Percentiles rank a stretch among this genome's conserved stretches.
These are phyloP conservation scores for Neurospora tetraspora DNA, from an alignment of 495 filamentous ascomycete species.

Conservation along the genomic window DNA sequence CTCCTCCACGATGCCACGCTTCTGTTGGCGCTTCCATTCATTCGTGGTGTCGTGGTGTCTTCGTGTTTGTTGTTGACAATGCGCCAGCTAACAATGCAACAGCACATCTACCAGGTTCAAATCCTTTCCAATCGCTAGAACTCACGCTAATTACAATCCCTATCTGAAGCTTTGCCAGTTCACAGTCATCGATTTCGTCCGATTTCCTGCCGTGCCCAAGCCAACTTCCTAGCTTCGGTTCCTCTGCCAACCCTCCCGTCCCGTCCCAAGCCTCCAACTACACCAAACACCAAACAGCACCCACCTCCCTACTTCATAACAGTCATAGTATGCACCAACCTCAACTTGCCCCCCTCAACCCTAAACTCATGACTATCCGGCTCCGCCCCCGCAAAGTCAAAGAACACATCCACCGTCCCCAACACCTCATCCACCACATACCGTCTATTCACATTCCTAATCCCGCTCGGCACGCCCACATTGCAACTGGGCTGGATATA, in stretches of 20 bases:
- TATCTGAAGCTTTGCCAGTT: not conserved
- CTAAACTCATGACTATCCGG: conserved; percentile 29
- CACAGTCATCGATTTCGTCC: not conserved
- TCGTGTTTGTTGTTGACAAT: not conserved
- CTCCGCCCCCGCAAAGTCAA: conserved; percentile 22
- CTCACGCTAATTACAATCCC: not conserved
- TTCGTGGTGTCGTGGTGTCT: not conserved
- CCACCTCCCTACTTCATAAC: not conserved
- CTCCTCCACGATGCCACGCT: not conserved
- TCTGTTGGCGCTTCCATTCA: not conserved
- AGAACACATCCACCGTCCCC: conserved; percentile 33
- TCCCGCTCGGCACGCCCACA: conserved; percentile 27
- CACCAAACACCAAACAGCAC: not conserved
- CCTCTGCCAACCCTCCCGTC: not conserved
- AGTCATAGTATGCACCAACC: conserved; percentile 11
- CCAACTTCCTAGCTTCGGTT: not conserved
- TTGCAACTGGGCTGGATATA: conserved; percentile 31
- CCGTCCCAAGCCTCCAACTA: conserved; percentile 5
- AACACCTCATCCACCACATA: conserved; percentile 33
- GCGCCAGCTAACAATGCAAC: not conserved
- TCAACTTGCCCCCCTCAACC: conserved; percentile 18
- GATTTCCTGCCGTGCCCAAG: not conserved
- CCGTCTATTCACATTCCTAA: conserved; percentile 10
- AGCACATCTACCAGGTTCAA: not conserved
- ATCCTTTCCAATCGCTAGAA: not conserved